Base-by-base conservation (phyloP, 352 stramenopile species). In the Phytophthora fragariaefolia region DNA sequence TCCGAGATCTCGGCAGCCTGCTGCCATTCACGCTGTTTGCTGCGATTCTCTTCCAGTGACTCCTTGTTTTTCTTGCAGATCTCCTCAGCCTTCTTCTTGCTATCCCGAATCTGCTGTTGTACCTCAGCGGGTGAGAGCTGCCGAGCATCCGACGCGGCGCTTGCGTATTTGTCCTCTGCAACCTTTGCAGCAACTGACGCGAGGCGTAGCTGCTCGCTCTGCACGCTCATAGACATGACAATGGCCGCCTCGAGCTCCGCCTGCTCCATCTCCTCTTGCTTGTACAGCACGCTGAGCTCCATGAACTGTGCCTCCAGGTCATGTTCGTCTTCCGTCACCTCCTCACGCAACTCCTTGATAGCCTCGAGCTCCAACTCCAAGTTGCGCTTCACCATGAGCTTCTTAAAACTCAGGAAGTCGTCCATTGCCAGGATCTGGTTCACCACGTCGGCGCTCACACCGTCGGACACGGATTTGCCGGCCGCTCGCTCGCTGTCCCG, bases 351-450 rank as follows among this genome's bases (percentile, higher is more conserved):
- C 46, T 86, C 85, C 34, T 87, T 88, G 57, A 97, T 91, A 4
- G 87, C 88, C 58, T 97, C 91, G 18, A 97, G 76, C 74, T 97
- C 89, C 34, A 97, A 83, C 67, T 97, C 91, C 18, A 96, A 74
- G 65, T 97, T 97, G 57, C 87, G 85, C 74, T 97, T 97, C 40
- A 95, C 73, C 91, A 97, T 97, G 66, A 97, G 83, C 66, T 96
- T 97, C 73, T 97, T 97, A 73, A 97, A 97, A 28, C 86, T 95
- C 47, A 96, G 47, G 61, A 97, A 97, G 73, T 97, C 90, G 67
- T 97, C 87, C 71, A 96, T 93, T 13, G 91, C 90, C 22, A 97
- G 66, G 34, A 97, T 89, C 62, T 96, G 83, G 56, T 94, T 90
- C 60, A 96, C 79, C n/a, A 96, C 89, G 17, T 87, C 77, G 49